phyloP scores from a whole-genome alignment of 768 basidiomycete genomes.

The Rhodosporidiobolus sp. region DNA sequence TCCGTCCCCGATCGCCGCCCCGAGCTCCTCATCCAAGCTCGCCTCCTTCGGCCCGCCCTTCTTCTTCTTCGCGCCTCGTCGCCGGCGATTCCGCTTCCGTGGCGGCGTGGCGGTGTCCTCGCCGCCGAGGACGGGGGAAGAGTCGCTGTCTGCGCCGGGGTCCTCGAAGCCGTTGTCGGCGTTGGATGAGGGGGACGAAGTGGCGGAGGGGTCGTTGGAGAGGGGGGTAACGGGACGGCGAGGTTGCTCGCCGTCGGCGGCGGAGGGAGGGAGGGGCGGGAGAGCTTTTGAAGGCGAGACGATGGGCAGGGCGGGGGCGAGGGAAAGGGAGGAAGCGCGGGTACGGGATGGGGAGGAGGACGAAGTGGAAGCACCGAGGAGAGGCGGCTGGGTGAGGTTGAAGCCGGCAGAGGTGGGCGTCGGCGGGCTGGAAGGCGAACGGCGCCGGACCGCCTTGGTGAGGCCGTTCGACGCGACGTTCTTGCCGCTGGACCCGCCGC shows the following conservation, averaged over 20 bases:
- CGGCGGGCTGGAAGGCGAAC: slow-evolving; percentile 31
- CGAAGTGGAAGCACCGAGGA: background rate
- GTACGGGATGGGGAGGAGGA: background rate
- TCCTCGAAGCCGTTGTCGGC: slow-evolving; percentile 2
- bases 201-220: background rate
- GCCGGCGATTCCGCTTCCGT: slow-evolving; percentile 32
- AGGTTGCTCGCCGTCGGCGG: too few species aligned
- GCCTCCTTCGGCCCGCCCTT: slow-evolving; percentile 21
- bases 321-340: slow-evolving; percentile 19
- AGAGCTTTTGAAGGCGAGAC: slow-evolving; percentile 21
- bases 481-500: background rate
- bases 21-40: slow-evolving; percentile 21
- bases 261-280: slow-evolving; percentile 28
- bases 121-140: slow-evolving; percentile 46
- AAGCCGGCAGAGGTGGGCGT: slow-evolving; percentile 24
- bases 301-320: slow-evolving; percentile 4
- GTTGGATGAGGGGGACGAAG: background rate
- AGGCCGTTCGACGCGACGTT: too few species aligned
- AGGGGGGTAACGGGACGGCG: background rate
- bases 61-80: slow-evolving; percentile 40
- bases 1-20: slow-evolving; percentile 43
- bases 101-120: slow-evolving; percentile 21
- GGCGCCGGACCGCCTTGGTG: background rate
- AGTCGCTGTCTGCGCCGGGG: slow-evolving; percentile 46
- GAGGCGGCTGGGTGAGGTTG: background rate